These are phyloP conservation scores for Phaseolus lunatus DNA, from an alignment of 306 rosid species.

Conservation along the genomic window DNA sequence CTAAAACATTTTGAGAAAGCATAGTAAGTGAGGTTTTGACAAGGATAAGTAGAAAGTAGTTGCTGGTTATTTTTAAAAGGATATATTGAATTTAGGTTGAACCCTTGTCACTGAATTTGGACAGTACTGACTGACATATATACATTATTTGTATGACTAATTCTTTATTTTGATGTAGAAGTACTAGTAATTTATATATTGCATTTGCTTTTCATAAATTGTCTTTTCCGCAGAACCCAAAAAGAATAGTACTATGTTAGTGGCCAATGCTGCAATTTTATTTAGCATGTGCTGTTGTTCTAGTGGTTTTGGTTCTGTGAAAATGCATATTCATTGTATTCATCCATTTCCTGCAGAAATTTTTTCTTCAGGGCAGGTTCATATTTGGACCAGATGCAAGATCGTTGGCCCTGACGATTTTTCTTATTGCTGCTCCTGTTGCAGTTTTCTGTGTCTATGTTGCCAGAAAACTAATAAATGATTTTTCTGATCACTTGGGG, in stretches of 20 bases:
- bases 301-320: background rate
- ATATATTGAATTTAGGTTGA: background rate
- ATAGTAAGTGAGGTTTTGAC: background rate
- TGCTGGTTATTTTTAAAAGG: background rate
- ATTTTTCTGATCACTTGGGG: slow-evolving; percentile 76
- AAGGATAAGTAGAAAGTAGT: slow-evolving; percentile 6
- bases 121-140: background rate
- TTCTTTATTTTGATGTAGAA: slow-evolving; percentile 26
- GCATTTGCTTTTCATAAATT: background rate
- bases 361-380: slow-evolving; percentile 90
- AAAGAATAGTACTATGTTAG: background rate
- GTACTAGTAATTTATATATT: background rate
- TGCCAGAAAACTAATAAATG: slow-evolving; percentile 81
- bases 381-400: slow-evolving; percentile 98
- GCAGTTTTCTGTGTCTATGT: slow-evolving; percentile 82
- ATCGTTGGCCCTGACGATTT: slow-evolving; percentile 82
- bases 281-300: slow-evolving; percentile 20
- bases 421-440: slow-evolving; percentile 86
- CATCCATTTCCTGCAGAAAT: slow-evolving; percentile 69
- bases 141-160: background rate
- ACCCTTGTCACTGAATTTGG: slow-evolving; percentile 5
- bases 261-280: background rate
- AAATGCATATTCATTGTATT: slow-evolving; percentile 28
- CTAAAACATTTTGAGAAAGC: background rate
- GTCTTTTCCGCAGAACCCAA: slow-evolving; percentile 9